phyloP scores from a whole-genome alignment of 106 monocot species.

The Posidonia australis region DNA sequence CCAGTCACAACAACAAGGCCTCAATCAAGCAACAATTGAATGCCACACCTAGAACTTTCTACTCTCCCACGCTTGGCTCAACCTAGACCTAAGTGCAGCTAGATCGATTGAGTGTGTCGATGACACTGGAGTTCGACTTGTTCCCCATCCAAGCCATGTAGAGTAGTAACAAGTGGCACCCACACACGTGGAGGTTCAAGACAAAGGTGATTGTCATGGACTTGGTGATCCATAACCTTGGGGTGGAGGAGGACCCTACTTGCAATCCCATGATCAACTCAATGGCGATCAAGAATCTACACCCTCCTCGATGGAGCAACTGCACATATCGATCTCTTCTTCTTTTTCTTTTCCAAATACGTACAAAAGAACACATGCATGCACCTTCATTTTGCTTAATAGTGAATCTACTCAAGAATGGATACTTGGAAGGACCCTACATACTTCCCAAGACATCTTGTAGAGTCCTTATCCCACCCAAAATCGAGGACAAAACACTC shows the following conservation, averaged over 20 bases:
- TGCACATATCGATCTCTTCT: too few relatives aligned
- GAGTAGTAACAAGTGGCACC: too few relatives aligned
- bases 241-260: conserved; percentile 28
- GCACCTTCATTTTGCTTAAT: too few relatives aligned
- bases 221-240: conserved; percentile 29
- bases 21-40: conserved; percentile 20
- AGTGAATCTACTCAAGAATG: conserved; percentile 17
- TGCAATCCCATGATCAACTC: conserved; percentile 37
- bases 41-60: conserved; percentile 18
- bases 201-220: conserved; percentile 1
- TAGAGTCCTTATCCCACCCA: background rate
- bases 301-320: conserved; percentile 7
- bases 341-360: too few relatives aligned
- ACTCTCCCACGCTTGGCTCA: conserved; percentile 41
- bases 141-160: conserved; percentile 39
- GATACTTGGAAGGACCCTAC: conserved; percentile 19
- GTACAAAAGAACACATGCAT: too few relatives aligned
- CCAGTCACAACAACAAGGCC: conserved; percentile 25
- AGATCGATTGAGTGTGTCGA: conserved; percentile 28
- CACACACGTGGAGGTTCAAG: conserved; percentile 33
- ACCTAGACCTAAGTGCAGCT: conserved; percentile 38
- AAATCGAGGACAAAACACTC: conserved; percentile 16
- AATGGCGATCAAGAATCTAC: conserved; percentile 19
- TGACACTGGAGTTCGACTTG: conserved; percentile 18
- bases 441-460: conserved; percentile 18